Evolutionary conservation across 192 early-diverging fungal species (phyloP).

Genomic region (Coemansia sp.): DNA sequence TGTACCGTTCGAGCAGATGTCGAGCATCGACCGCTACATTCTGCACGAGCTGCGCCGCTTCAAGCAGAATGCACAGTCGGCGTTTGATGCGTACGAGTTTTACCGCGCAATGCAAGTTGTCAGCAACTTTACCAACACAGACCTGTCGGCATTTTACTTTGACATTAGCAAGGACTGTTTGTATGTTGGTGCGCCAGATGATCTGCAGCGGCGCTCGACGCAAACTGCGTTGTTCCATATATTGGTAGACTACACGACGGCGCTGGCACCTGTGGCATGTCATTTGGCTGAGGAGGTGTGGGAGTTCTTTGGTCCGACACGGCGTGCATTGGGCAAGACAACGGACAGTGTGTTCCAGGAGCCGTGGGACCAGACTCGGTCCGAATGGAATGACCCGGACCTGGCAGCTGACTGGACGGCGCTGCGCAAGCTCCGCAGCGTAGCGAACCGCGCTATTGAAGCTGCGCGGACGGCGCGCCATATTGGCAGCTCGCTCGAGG

Average conservation of each 20-base stretch:
- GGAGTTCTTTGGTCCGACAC: slow-evolving; percentile 58
- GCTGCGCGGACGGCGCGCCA: slow-evolving; percentile 32
- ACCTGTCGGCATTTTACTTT: slow-evolving; percentile 77
- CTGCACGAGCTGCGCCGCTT: slow-evolving; percentile 69
- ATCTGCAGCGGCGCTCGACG: slow-evolving; percentile 58
- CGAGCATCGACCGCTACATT: slow-evolving; percentile 49
- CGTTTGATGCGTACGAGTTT: slow-evolving; percentile 64
- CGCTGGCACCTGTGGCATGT: slow-evolving; percentile 65
- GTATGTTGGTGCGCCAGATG: slow-evolving; percentile 57
- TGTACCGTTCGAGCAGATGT: slow-evolving; percentile 58
- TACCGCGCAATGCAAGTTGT: slow-evolving; percentile 65
- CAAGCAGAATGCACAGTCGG: slow-evolving; percentile 53
- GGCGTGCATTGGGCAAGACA: slow-evolving; percentile 39
- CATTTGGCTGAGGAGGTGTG: slow-evolving; percentile 76
- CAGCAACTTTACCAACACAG: slow-evolving; percentile 66
- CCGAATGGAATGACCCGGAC: slow-evolving; percentile 26
- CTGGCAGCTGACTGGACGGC: slow-evolving; percentile 42
- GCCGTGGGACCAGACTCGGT: slow-evolving; percentile 57
- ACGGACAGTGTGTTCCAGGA: slow-evolving; percentile 61
- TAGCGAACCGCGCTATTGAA: slow-evolving; percentile 49
- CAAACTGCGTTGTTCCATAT: slow-evolving; percentile 68
- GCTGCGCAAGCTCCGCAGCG: slow-evolving; percentile 33
- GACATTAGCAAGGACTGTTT: slow-evolving; percentile 78
- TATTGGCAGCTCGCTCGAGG: slow-evolving; percentile 53
- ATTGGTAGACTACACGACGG: slow-evolving; percentile 61